These are phyloP conservation scores for Phialophora tarda DNA, from an alignment of 2,329 filamentous ascomycete species.

Conservation along the genomic window DNA sequence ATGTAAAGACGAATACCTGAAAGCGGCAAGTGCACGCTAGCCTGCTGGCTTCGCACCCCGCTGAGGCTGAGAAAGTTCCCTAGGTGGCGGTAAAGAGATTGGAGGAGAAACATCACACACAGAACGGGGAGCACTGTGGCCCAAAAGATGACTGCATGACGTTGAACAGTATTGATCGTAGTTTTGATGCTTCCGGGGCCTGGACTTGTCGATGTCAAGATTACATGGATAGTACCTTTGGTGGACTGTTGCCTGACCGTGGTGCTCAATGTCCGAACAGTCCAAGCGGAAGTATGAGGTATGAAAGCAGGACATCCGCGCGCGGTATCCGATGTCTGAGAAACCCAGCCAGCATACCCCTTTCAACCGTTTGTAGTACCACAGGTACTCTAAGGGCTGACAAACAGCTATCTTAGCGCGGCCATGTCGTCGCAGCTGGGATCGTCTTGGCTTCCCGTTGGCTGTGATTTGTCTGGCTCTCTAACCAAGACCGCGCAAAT, in stretches of 20 bases:
- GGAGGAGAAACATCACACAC: conserved; percentile 27
- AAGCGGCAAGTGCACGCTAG: conserved; percentile 18
- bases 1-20: conserved; percentile 31
- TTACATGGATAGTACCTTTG: not conserved
- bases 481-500: conserved; percentile 18
- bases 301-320: conserved; percentile 26
- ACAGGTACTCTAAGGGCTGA: conserved; percentile 1
- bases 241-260: not conserved
- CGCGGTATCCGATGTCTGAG: conserved; percentile 9
- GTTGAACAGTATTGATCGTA: conserved; percentile 18
- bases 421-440: not conserved
- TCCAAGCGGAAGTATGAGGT: conserved; percentile 12
- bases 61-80: conserved; percentile 33
- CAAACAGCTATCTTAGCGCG: conserved; percentile 6
- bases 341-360: not conserved
- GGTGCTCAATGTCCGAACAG: conserved; percentile 11
- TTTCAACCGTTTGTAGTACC: not conserved
- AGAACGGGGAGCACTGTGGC: conserved; percentile 25
- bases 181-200: conserved; percentile 1
- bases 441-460: not conserved
- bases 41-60: conserved; percentile 12
- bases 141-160: conserved; percentile 36
- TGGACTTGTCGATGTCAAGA: conserved; percentile 4
- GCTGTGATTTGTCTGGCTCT: conserved; percentile 25
- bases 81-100: conserved; percentile 37